phyloP scores from a whole-genome alignment of 768 basidiomycete species.

The Lentinus tigrinus region DNA sequence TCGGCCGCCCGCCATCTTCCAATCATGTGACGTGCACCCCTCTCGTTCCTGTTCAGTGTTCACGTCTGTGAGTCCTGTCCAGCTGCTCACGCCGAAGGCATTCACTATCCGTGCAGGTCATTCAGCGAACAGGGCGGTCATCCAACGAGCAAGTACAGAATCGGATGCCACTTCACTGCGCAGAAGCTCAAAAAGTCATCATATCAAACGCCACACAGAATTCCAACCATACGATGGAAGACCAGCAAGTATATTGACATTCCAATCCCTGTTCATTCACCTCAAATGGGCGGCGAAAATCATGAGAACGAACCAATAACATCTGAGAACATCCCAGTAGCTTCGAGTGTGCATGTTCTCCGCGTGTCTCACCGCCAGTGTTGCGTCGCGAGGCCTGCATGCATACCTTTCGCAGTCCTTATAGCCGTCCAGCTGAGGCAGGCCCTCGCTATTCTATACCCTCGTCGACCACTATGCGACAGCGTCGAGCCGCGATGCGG shows the following conservation, averaged over 20 bases:
- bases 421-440: not conserved
- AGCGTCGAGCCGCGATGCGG: slow-evolving; percentile 9
- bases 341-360: slow-evolving; percentile 9
- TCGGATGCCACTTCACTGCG: too few relatives aligned
- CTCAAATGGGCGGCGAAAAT: too few relatives aligned
- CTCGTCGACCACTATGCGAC: slow-evolving; percentile 12
- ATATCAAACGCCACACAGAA: too few relatives aligned
- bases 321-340: not conserved
- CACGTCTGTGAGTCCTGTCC: too few relatives aligned
- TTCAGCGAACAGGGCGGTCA: too few relatives aligned
- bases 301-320: not conserved
- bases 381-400: slow-evolving; percentile 6
- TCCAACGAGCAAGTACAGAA: too few relatives aligned
- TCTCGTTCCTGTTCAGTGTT: not conserved
- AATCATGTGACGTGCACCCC: slow-evolving; percentile 12
- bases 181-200: too few relatives aligned
- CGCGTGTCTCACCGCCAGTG: slow-evolving; percentile 18
- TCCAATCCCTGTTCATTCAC: too few relatives aligned
- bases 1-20: slow-evolving; percentile 6
- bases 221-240: too few relatives aligned
- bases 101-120: too few relatives aligned
- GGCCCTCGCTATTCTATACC: not conserved
- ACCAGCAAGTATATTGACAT: too few relatives aligned
- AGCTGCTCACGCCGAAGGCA: too few relatives aligned
- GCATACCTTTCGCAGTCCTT: slow-evolving; percentile 5